These are phyloP conservation scores for Plasmodium yoelii DNA, from an alignment of 169 alveolate species.

Conservation along the genomic window DNA sequence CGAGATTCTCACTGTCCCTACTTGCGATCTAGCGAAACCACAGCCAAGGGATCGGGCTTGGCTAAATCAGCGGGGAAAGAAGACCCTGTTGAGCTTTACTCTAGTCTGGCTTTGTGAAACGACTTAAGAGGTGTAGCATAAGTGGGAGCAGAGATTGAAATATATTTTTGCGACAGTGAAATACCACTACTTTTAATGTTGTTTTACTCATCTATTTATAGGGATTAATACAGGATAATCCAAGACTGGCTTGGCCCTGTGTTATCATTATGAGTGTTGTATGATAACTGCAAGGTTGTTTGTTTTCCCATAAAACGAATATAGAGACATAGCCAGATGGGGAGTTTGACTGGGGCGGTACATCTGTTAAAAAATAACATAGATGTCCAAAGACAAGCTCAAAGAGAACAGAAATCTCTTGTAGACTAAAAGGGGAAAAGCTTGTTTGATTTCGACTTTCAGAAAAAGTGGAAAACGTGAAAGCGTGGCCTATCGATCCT, in stretches of 20 bases:
- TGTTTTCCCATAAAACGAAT: conserved; percentile 85
- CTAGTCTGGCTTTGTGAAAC: conserved; percentile 94
- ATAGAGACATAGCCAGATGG: conserved; percentile 93
- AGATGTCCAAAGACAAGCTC: conserved; percentile 94
- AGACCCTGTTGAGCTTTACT: conserved; percentile 96
- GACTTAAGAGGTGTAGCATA: conserved; percentile 92
- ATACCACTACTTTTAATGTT: conserved; percentile 91
- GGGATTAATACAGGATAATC: conserved; percentile 80
- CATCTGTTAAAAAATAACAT: conserved; percentile 92
- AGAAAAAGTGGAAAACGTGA: conserved; percentile 92
- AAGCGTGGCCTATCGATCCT: conserved; percentile 90
- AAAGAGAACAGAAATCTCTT: conserved; percentile 94
- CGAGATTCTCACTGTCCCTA: conserved; percentile 95
- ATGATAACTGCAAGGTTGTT: no score
- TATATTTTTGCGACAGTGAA: conserved; percentile 86
- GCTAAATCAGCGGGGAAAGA: conserved; percentile 95
- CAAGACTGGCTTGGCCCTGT: no score
- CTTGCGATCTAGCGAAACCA: conserved; percentile 95
- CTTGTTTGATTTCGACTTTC: conserved; percentile 93
- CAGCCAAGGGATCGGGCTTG: conserved; percentile 96
- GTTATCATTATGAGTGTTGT: no score
- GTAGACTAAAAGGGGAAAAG: conserved; percentile 94
- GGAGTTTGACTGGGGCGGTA: conserved; percentile 97
- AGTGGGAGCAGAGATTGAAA: conserved; percentile 86
- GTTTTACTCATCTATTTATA: conserved; percentile 89